Percentiles rank a stretch among this genome's conserved stretches.
Evolutionary conservation across 2,329 filamentous ascomycete genomes (phyloP).

Genomic region (Cladophialophora psammophila): DNA sequence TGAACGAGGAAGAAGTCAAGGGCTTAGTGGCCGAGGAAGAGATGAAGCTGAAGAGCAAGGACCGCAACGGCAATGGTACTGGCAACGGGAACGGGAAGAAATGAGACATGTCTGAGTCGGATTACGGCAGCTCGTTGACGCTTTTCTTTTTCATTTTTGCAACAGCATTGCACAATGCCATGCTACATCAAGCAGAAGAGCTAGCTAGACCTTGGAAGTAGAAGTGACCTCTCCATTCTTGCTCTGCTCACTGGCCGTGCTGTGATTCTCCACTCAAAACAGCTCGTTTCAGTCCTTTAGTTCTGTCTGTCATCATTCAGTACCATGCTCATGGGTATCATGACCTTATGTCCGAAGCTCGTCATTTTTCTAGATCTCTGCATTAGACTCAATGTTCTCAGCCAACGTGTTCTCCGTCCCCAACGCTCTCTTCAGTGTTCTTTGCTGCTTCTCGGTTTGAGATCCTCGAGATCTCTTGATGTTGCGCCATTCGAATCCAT

Average conservation of each 20-base stretch:
- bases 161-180: background rate
- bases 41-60: constrained; percentile 46
- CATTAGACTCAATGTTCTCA: constrained; percentile 2
- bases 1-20: constrained; percentile 76
- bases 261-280: background rate
- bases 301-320: constrained; percentile 21
- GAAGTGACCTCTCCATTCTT: background rate
- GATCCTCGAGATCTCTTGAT: background rate
- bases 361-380: background rate
- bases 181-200: background rate
- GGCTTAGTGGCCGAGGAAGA: constrained; percentile 71
- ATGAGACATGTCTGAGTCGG: constrained; percentile 8
- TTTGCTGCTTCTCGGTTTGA: background rate
- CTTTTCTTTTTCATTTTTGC: background rate
- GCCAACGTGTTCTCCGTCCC: background rate
- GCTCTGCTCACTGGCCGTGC: background rate
- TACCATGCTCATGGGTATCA: constrained; percentile 30
- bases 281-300: constrained; percentile 1
- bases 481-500: background rate
- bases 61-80: constrained; percentile 9
- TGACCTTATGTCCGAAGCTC: constrained; percentile 1
- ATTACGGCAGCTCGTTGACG: constrained; percentile 2
- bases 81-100: constrained; percentile 24
- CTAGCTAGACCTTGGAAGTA: background rate
- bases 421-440: background rate